Evolutionary conservation across 805 yeast genomes (phyloP).

Genomic region (Ogataea ganodermae): DNA sequence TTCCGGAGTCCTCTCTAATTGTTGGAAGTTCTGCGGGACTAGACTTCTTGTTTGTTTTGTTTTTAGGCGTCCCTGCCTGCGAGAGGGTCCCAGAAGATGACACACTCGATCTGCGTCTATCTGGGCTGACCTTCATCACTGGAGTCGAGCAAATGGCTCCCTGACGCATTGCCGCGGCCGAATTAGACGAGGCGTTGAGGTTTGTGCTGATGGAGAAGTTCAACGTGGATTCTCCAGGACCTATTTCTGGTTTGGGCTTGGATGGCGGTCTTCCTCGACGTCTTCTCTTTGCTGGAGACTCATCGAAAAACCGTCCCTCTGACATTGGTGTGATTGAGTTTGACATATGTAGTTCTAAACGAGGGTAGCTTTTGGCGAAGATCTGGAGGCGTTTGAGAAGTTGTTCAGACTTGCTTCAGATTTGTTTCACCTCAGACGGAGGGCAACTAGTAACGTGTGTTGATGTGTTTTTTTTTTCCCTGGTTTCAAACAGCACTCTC

Average conservation of each 20-base stretch:
- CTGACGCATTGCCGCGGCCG: conserved; percentile 33
- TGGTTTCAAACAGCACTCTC: not conserved
- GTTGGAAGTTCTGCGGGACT: conserved; percentile 9
- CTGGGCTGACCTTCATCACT: conserved; percentile 36
- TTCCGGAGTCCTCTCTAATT: conserved; percentile 4
- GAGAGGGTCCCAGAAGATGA: conserved; percentile 20
- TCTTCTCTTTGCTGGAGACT: conserved; percentile 26
- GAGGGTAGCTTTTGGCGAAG: no score
- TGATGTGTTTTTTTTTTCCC: not conserved
- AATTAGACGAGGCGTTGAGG: conserved; percentile 27
- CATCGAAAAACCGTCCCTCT: conserved; percentile 18
- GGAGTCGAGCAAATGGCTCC: conserved; percentile 34
- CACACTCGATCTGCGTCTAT: conserved; percentile 18
- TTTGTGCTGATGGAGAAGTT: conserved; percentile 24
- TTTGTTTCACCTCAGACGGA: not conserved
- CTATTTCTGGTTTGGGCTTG: conserved; percentile 22
- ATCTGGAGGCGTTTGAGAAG: not conserved
- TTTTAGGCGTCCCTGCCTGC: conserved; percentile 16
- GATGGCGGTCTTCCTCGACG: conserved; percentile 36
- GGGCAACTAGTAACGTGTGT: not conserved
- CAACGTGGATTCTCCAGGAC: conserved; percentile 32
- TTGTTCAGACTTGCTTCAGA: conserved; percentile 6
- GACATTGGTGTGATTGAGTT: conserved; percentile 16
- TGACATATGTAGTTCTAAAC: no score
- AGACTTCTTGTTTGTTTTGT: conserved; percentile 1